A percentile compares a stretch with the other conserved stretches of the same genome.
Conservation (phyloP, 2,329 filamentous ascomycete genomes). For the Aureobasidium sp. region DNA sequence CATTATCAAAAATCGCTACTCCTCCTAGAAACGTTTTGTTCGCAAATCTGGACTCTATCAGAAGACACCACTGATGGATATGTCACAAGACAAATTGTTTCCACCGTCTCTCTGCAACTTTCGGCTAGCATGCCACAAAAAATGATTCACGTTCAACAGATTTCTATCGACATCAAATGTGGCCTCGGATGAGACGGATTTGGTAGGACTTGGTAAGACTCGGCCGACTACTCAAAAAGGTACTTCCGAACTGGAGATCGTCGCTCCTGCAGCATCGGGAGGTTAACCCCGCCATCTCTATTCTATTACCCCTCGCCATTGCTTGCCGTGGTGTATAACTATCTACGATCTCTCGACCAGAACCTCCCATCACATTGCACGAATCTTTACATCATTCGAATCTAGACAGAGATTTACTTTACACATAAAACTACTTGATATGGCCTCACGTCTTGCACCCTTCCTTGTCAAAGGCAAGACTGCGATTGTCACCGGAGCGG, state of each 20-base stretch:
- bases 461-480: constrained; percentile 37
- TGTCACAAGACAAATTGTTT: neutral
- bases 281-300: neutral
- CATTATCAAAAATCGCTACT: neutral
- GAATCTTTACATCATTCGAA: neutral
- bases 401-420: neutral
- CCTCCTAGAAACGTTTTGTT: neutral
- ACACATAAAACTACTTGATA: neutral
- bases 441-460: constrained; percentile 12
- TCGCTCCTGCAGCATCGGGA: neutral
- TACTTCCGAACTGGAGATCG: neutral
- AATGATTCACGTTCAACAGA: no score
- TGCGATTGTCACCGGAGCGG: constrained; percentile 42
- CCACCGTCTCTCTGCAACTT: no score
- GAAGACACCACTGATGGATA: neutral
- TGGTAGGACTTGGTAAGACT: neutral
- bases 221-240: neutral
- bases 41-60: neutral
- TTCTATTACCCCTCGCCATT: neutral
- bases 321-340: neutral
- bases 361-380: neutral
- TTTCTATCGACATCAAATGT: neutral
- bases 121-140: no score
- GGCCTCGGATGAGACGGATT: neutral
- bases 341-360: neutral